Percentiles rank a stretch among this genome's conserved stretches.
Conservation (phyloP, 345 rosid species). For the Eucalyptus polyanthemos region DNA sequence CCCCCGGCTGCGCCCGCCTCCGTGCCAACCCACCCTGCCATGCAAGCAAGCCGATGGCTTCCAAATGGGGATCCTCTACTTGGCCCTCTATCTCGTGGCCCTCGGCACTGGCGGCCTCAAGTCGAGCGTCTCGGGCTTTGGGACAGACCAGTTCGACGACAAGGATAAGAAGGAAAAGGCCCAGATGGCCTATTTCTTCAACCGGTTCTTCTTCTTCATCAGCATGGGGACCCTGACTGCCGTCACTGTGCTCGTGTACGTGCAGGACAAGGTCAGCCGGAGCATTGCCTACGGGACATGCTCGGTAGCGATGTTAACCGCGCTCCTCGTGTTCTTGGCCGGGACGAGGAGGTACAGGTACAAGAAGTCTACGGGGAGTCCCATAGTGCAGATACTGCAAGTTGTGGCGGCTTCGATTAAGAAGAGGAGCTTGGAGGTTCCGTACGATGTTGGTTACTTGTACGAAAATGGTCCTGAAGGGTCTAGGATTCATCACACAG, state of each 20-base stretch:
- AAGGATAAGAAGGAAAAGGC: conserved; percentile 43
- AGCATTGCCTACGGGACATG: conserved; percentile 52
- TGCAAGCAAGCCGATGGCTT: conserved; percentile 43
- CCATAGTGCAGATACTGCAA: conserved; percentile 65
- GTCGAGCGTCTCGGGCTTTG: conserved; percentile 60
- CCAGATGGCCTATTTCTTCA: conserved; percentile 50
- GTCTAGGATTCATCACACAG: conserved; percentile 39
- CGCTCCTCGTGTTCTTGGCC: conserved; percentile 38
- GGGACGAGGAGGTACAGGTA: conserved; percentile 59
- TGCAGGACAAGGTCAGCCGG: conserved; percentile 47
- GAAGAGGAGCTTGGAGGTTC: conserved; percentile 39
- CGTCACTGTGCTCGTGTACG: conserved; percentile 52
- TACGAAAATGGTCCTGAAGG: conserved; percentile 38
- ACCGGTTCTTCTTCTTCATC: conserved; percentile 45
- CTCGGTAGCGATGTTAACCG: conserved; percentile 46
- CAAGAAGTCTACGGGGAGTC: conserved; percentile 69
- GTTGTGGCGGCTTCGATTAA: conserved; percentile 49
- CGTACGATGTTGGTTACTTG: conserved; percentile 28
- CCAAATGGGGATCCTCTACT: conserved; percentile 63
- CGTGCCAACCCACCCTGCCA: conserved; percentile 19
- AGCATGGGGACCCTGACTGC: conserved; percentile 42
- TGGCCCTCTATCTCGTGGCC: conserved; percentile 44
- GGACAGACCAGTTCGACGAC: conserved; percentile 55
- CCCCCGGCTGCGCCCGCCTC: conserved; percentile 57
- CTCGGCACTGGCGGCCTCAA: conserved; percentile 59